These are phyloP conservation scores for Ormosia emarginata DNA, from an alignment of 306 rosid species.

Conservation along the genomic window DNA sequence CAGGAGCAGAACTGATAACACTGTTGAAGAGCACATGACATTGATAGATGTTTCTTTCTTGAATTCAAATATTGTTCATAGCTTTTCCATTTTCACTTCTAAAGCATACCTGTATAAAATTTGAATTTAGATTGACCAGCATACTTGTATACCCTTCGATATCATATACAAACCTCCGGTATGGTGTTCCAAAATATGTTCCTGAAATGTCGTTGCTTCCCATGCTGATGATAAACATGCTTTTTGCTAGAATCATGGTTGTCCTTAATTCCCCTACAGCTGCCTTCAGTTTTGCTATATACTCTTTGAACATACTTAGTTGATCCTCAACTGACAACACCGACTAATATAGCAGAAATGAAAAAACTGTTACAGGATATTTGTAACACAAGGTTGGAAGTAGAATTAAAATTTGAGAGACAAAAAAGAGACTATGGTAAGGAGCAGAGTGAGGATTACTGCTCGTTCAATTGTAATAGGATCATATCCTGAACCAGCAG, in stretches of 20 bases:
- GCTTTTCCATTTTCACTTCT: not conserved
- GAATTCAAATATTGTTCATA: not conserved
- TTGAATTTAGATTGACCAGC: not conserved
- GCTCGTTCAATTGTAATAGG: conserved; percentile 22
- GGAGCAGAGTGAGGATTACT: conserved; percentile 2
- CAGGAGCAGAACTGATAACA: not conserved
- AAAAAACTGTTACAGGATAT: not conserved
- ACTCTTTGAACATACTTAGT: conserved; percentile 26
- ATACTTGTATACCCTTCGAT: conserved; percentile 2
- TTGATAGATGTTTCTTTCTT: not conserved
- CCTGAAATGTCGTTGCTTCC: conserved; percentile 29
- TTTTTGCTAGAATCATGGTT: not conserved
- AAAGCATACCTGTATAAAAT: conserved; percentile 21
- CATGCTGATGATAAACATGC: conserved; percentile 2
- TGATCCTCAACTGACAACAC: conserved; percentile 27
- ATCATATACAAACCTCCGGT: not conserved
- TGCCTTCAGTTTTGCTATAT: conserved; percentile 12
- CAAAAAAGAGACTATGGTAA: not conserved
- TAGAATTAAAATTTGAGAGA: not conserved
- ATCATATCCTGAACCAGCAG: conserved; percentile 48
- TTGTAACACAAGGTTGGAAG: too few relatives aligned
- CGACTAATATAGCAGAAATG: conserved; percentile 1
- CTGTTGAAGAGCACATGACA: not conserved
- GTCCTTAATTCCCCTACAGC: conserved; percentile 23
- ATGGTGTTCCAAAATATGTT: conserved; percentile 21